Evolutionary conservation across 2,329 filamentous ascomycete genomes (phyloP), one percentile per base, ranked within the genome.

Genomic region (Stagonosporopsis rhizophila): DNA sequence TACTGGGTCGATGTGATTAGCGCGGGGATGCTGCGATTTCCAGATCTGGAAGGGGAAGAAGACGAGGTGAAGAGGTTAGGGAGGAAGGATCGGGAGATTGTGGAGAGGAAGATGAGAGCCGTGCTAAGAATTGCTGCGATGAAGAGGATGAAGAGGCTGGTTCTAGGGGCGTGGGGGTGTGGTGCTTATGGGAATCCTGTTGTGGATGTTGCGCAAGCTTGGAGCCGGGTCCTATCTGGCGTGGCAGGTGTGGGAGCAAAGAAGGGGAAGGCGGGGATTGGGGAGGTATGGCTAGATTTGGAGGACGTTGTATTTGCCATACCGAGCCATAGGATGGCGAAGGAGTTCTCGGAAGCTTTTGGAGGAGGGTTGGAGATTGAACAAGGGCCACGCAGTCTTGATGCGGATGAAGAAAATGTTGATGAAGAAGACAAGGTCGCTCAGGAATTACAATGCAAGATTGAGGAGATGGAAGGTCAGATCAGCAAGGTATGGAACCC

Each of bases 121-220:
- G 84, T 87, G 1, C 66, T 89, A 69, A 77, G 85, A 1, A 81
- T 88, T 4, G 62, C 59, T 5, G 77, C 79, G 2, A 70, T 77
- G 8, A 66, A 73, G 54, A 81, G 82, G 0, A 77, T 77, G 4
- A 77, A 73, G 34, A 80, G 75, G 52, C 63, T 88, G 0, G 82
- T 89, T 0, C 75, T 89, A 0, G 87, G 87, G 0, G 85, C 86
- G 0, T 88, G 86, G 85, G 87, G 87, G 0, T 88, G 85, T 57
- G 86, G 86, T 2, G 84, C 84, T 0, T 86, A 87, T 54, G 85
- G 84, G 0, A 88, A 89, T 59, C 87, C 86, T 0, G 80, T 86
- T 0, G 74, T 74, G 1, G 85, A 88, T 69, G 75, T 89, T 27
- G 85, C 86, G 14, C 73, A 76, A 17, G 79, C 82, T 0, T 89